Evolutionary conservation across 176 grass and related monocot species (phyloP), one percentile per base, ranked within the genome.

Genomic region (Canna indica): DNA sequence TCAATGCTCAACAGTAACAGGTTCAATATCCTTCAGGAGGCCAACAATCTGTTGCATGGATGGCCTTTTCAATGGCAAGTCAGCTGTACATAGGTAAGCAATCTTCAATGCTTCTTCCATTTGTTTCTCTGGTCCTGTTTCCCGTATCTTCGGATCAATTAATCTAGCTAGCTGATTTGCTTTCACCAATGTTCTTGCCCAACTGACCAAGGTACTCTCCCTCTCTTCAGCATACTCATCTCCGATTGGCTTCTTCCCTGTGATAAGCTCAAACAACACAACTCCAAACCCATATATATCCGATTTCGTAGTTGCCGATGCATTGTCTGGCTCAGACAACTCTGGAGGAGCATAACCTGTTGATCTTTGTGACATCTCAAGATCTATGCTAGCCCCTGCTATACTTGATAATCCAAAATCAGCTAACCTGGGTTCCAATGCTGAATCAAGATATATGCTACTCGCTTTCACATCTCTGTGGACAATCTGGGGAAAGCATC

Each of bases 41-140:
- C 95, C 95, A 46, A 99, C 95, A 48, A 93, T 87, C 77, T 99
- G 95, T 76, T 99, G 95, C 95, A 99, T 94, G n/a, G 90, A 78
- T 20, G 95, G 95, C 75, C 95, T 88, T 82, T 99, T 99, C 28
- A 82, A 90, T 0, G 95, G 95, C 38, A 82, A 80, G 47, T 99
- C 95, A 3, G 90, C 90, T 0, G 95, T 99, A 73, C 95, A 99
- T 1, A 99, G 79, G 70, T 99, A 99, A 25, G 89, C 95, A 0
- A 99, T 84, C 66, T 84, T 80, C 73, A 99, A 72, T 0, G 86
- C 90, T 71, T 90, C 95, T 35, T 90, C 95, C 90, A 94, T 90
- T 81, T 90, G 82, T 62, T 73, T 70, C 76, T 87, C 86, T 63
- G 71, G 74, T 64, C 86, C 86, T 0, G 90, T 93, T 69, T 99